These are phyloP conservation scores for Aspergillus neotritici DNA, from an alignment of 2,329 filamentous ascomycete species.

Conservation along the genomic window DNA sequence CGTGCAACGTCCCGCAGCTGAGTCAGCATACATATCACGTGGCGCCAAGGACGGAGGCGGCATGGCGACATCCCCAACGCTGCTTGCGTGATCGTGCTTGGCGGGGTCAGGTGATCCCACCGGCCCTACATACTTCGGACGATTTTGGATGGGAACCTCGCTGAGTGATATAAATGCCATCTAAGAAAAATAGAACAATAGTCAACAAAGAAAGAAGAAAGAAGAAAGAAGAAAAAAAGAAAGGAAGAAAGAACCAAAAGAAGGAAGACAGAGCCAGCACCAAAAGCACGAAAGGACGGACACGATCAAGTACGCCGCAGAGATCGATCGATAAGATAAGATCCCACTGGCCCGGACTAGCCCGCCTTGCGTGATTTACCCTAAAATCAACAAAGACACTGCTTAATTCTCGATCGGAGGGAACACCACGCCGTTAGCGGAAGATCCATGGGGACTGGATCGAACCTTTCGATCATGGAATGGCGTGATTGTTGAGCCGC, in stretches of 20 bases:
- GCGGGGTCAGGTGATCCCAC: slow-evolving; percentile 8
- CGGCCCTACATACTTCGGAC: slow-evolving; percentile 7
- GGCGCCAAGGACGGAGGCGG: slow-evolving; percentile 6
- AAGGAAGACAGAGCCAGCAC: not conserved
- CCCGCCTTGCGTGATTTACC: not conserved
- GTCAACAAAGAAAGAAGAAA: too few relatives aligned
- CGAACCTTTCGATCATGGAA: too few relatives aligned
- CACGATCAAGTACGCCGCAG: not conserved
- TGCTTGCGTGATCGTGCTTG: slow-evolving; percentile 21
- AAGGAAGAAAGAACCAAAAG: not conserved
- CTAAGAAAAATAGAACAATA: too few relatives aligned
- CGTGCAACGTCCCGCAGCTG: too few relatives aligned
- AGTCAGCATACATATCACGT: not conserved
- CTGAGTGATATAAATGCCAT: too few relatives aligned
- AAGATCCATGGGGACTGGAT: too few relatives aligned
- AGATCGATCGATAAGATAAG: slow-evolving; percentile 20
- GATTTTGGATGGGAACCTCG: too few relatives aligned
- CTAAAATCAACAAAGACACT: too few relatives aligned
- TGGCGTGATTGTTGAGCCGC: too few relatives aligned
- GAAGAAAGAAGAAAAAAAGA: too few relatives aligned
- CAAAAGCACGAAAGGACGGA: not conserved
- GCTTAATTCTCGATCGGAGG: too few relatives aligned
- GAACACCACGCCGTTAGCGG: too few relatives aligned
- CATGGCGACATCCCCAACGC: slow-evolving; percentile 22
- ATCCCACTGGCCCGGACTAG: slow-evolving; percentile 4